phyloP scores from a whole-genome alignment of 2,329 filamentous ascomycete species.

The Trichoderma lentiforme region DNA sequence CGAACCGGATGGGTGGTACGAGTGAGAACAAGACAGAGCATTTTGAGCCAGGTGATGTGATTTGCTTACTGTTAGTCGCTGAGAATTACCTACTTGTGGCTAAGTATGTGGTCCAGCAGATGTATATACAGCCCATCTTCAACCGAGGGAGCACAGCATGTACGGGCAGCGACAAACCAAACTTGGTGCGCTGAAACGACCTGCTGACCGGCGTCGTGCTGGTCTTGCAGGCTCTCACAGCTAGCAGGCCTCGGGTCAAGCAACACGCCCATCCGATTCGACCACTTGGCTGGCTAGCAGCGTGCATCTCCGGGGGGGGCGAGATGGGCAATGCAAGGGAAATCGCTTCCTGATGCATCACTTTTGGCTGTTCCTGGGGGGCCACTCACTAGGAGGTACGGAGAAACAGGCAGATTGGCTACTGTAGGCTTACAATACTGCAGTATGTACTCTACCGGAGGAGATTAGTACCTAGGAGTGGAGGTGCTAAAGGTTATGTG shows the following conservation, averaged over 20 bases:
- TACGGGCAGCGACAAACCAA: background rate
- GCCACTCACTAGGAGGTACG: background rate
- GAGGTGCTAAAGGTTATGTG: background rate
- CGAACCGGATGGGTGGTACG: background rate
- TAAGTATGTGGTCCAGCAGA: background rate
- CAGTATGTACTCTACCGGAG: background rate
- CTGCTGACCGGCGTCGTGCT: slow-evolving; percentile 12
- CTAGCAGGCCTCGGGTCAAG: background rate
- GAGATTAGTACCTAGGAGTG: background rate
- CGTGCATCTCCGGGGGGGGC: background rate
- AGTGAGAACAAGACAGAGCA: too few species aligned
- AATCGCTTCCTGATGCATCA: slow-evolving; percentile 13
- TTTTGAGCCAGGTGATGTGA: too few species aligned
- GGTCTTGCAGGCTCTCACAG: background rate
- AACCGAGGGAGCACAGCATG: background rate
- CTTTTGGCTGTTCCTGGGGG: background rate
- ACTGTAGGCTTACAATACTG: background rate
- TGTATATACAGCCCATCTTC: background rate
- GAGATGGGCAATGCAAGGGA: slow-evolving; percentile 1
- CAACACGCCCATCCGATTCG: slow-evolving; percentile 6
- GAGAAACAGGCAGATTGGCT: background rate
- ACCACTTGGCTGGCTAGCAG: slow-evolving; percentile 10
- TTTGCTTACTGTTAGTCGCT: background rate
- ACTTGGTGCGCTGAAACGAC: background rate
- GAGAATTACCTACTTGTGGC: background rate